Conservation (phyloP, 1,284 basidiomycete species). For the Gymnopus androsaceus region DNA sequence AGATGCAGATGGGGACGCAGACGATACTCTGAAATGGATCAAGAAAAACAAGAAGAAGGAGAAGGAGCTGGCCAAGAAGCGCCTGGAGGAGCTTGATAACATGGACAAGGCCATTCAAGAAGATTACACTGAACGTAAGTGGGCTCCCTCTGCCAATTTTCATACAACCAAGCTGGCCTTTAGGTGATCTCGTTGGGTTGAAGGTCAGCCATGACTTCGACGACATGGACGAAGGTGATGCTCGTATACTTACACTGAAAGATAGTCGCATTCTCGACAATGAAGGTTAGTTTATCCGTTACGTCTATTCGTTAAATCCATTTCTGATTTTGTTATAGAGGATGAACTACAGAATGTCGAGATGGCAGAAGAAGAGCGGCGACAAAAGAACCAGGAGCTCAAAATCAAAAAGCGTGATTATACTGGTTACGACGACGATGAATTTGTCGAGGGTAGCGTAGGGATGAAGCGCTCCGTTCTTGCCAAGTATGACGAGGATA, state of each 20-base stretch:
- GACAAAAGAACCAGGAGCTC: slow-evolving; percentile 77
- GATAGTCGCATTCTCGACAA: slow-evolving; percentile 92
- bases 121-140: slow-evolving; percentile 82
- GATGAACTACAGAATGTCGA: slow-evolving; percentile 96
- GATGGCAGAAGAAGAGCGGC: slow-evolving; percentile 83
- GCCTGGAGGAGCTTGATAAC: slow-evolving; percentile 77
- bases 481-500: slow-evolving; percentile 92
- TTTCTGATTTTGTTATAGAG: slow-evolving; percentile 53
- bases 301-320: background rate
- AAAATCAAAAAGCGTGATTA: slow-evolving; percentile 92
- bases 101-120: slow-evolving; percentile 74
- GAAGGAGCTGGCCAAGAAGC: slow-evolving; percentile 78
- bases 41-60: slow-evolving; percentile 87
- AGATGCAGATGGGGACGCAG: slow-evolving; percentile 72
- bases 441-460: slow-evolving; percentile 73
- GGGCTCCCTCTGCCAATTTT: background rate
- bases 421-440: slow-evolving; percentile 96
- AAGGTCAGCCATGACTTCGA: slow-evolving; percentile 97
- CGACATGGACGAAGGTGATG: slow-evolving; percentile 89
- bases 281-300: slow-evolving; percentile 62
- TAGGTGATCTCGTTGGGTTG: slow-evolving; percentile 87
- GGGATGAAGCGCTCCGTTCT: slow-evolving; percentile 85
- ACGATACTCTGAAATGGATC: slow-evolving; percentile 84
- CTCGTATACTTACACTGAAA: slow-evolving; percentile 93
- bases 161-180: background rate